Evolutionary conservation across 1,139 yeast genomes (phyloP), one percentile per base, ranked within the genome.

Genomic region (Scheffersomyces titani): DNA sequence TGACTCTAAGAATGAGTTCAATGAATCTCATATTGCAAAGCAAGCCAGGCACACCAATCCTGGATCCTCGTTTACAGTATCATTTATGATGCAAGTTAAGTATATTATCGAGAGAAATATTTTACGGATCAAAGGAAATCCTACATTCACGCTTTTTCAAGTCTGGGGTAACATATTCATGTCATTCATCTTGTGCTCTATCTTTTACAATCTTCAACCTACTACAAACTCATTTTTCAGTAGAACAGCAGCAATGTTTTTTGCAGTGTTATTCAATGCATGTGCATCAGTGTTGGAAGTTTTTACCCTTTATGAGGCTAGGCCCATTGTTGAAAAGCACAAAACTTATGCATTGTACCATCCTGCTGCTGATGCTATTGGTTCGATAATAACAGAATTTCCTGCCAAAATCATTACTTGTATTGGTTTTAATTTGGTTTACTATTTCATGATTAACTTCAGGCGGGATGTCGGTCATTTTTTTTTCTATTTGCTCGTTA

Each of bases 351-450:
- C 89, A 4, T 77, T 87, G 70, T 87, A 87, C 63, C 86, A 86
- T 59, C 85, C 88, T 44, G 82, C 89, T 47, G 88, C 88, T n/a
- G 90, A 87, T 68, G 86, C 90, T 6, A 67, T 86, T 52, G 88
- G 87, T 57, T 80, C 81, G 55, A 76, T 86, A 61, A 68, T 86
- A 54, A 81, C 89, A 40, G 88, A 86, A 63, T 67, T 86, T 52
- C 90, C 91, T 4, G 73, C 80, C 24, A 86, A 86, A 65, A 58
- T 83, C 11, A 59, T 74, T 48, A 78, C 82, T 59, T 73, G 84
- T 52, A 60, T 81, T 47, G 64, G 74, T 36, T 80, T 86, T 65
- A 73, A 81, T 50, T 62, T 87, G 50, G 74, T 81, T 36, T 71
- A 84, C 51, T 87, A 86, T 68, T 87, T 86, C 74, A 75, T 87